These are phyloP conservation scores for Acanthamoeba triangularis DNA, from an alignment of 208 protist species.

Conservation along the genomic window DNA sequence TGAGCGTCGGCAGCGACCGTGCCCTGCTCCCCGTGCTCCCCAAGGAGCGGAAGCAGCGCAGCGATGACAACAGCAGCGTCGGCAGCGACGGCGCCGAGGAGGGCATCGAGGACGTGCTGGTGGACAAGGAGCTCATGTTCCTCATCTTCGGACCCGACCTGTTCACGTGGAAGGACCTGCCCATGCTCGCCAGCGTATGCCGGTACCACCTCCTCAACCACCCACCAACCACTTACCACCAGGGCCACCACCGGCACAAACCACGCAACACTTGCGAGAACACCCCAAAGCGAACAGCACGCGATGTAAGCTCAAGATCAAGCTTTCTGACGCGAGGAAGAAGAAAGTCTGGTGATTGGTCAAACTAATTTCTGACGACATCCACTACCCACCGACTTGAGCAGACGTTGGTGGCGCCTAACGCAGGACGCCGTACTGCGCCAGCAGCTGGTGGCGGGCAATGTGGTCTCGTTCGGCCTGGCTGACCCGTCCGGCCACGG, in stretches of 20 bases:
- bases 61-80: not conserved
- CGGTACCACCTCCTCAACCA: not conserved
- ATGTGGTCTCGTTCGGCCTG: constrained; percentile 5
- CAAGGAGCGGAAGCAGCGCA: not conserved
- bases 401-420: not conserved
- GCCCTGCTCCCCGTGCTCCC: not conserved
- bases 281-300: not conserved
- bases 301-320: not conserved
- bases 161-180: constrained; percentile 20
- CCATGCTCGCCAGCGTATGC: not conserved
- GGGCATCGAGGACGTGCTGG: not conserved
- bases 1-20: not conserved
- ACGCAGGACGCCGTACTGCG: constrained; percentile 16
- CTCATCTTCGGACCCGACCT: not conserved
- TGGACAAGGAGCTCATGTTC: constrained; percentile 49
- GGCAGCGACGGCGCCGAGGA: not conserved
- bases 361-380: not conserved
- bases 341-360: too few species aligned
- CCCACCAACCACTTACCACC: not conserved
- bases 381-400: not conserved
- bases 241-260: not conserved
- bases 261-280: not conserved
- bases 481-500: not conserved
- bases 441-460: constrained; percentile 12
- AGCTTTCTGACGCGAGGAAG: not conserved